phyloP scores from a whole-genome alignment of 108 stramenopile genomes.

The Pseudonitzschia multiseries region DNA sequence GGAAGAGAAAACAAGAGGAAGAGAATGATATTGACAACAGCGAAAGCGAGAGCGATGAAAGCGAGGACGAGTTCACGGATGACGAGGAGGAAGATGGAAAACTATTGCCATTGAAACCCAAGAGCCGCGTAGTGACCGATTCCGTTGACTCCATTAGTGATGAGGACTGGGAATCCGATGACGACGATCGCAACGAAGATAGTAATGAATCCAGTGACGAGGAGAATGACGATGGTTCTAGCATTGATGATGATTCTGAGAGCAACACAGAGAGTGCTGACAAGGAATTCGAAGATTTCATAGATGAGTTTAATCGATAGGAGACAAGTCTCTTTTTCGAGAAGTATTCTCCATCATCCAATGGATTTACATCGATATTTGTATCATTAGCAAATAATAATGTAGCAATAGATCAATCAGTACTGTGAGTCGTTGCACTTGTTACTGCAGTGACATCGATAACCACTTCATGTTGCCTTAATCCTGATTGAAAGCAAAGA shows the following conservation, averaged over 20 bases:
- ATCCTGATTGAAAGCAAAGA: too few relatives aligned
- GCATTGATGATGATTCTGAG: constrained; percentile 3
- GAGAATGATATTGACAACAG: not conserved
- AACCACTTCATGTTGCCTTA: too few relatives aligned
- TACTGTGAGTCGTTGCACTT: too few relatives aligned
- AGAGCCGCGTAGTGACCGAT: not conserved
- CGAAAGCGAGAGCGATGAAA: not conserved
- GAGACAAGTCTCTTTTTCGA: too few relatives aligned
- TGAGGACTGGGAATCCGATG: constrained; percentile 12
- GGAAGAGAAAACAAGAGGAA: not conserved
- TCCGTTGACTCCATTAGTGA: not conserved
- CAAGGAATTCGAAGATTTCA: not conserved
- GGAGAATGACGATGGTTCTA: not conserved
- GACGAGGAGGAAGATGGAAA: constrained; percentile 1
- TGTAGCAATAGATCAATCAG: not conserved
- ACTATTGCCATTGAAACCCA: not conserved
- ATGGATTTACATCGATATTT: not conserved
- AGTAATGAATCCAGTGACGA: not conserved
- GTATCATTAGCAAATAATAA: not conserved
- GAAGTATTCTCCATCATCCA: not conserved
- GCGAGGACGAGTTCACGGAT: not conserved
- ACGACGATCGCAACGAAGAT: constrained; percentile 1
- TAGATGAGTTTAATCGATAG: not conserved
- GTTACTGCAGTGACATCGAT: too few relatives aligned
- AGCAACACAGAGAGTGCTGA: constrained; percentile 3